Evolutionary conservation across 345 rosid genomes (phyloP).

Genomic region (Salix suchowensis): DNA sequence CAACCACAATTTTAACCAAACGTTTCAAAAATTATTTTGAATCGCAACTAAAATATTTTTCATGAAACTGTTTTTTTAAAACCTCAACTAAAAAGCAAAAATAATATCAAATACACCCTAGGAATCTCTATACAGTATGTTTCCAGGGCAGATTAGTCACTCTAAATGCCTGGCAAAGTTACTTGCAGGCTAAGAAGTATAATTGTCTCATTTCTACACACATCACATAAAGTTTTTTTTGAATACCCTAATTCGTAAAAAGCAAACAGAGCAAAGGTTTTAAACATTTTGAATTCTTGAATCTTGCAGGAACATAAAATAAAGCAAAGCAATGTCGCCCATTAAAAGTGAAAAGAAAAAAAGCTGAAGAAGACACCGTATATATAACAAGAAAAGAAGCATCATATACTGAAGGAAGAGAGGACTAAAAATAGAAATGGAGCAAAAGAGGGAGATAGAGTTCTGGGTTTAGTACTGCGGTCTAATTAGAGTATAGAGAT

Average conservation of each 20-base stretch:
- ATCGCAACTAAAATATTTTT: too few species aligned
- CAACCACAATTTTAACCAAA: too few species aligned
- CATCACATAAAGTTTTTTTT: background rate
- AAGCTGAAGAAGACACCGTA: conserved; percentile 14
- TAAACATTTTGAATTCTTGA: conserved; percentile 30
- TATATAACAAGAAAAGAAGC: conserved; percentile 19
- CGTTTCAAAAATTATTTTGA: too few species aligned
- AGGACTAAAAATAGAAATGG: background rate
- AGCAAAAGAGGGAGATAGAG: background rate
- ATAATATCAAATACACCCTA: background rate
- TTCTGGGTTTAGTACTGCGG: background rate
- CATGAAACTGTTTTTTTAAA: too few species aligned
- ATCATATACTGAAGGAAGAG: background rate
- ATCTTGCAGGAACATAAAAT: conserved; percentile 13
- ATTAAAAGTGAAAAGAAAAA: conserved; percentile 18
- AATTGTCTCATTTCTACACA: conserved; percentile 2
- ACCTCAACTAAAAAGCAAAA: too few species aligned
- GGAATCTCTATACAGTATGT: background rate
- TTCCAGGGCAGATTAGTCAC: conserved; percentile 1
- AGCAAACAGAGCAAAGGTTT: conserved; percentile 22
- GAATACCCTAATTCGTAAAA: conserved; percentile 11
- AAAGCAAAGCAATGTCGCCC: conserved; percentile 30
- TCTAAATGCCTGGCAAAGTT: conserved; percentile 12
- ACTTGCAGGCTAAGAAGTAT: conserved; percentile 44
- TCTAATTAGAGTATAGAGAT: background rate